Evolutionary conservation across 2,329 filamentous ascomycete species (phyloP).

Genomic region (Coniochaeta sp.): DNA sequence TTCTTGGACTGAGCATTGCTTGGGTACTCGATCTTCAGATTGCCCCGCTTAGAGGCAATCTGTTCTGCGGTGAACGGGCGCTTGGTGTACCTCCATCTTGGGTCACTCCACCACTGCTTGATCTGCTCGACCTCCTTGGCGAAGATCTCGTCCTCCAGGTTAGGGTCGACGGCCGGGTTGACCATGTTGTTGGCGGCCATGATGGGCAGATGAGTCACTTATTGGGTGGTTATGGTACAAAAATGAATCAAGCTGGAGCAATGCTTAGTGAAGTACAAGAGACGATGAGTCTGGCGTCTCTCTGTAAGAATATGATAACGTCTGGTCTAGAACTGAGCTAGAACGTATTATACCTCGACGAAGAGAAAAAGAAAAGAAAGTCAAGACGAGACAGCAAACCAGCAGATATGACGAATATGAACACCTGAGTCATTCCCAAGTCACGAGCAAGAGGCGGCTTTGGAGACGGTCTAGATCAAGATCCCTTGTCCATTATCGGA

Average conservation of each 20-base stretch:
- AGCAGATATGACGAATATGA: constrained; percentile 3
- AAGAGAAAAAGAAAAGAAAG: neutral
- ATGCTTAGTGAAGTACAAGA: neutral
- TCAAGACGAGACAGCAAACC: neutral
- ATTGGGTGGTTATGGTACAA: neutral
- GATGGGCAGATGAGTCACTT: constrained; percentile 17
- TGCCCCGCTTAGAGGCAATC: constrained; percentile 92
- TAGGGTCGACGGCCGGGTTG: constrained; percentile 47
- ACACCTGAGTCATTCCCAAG: constrained; percentile 1
- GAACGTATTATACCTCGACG: neutral
- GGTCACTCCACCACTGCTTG: constrained; percentile 89
- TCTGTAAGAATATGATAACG: neutral
- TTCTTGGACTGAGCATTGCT: constrained; percentile 89
- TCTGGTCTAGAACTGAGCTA: neutral
- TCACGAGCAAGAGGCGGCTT: neutral
- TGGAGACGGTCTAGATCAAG: constrained; percentile 2
- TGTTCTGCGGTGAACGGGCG: constrained; percentile 92
- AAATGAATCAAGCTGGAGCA: neutral
- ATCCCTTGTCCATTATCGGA: constrained; percentile 11
- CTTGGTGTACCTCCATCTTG: constrained; percentile 88
- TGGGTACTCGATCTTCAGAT: constrained; percentile 83
- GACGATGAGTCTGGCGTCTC: neutral
- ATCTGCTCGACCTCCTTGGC: constrained; percentile 78
- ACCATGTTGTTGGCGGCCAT: constrained; percentile 60
- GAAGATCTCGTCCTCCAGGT: constrained; percentile 59